Base-by-base conservation (phyloP, 345 rosid species). In the Camelina hispida region DNA sequence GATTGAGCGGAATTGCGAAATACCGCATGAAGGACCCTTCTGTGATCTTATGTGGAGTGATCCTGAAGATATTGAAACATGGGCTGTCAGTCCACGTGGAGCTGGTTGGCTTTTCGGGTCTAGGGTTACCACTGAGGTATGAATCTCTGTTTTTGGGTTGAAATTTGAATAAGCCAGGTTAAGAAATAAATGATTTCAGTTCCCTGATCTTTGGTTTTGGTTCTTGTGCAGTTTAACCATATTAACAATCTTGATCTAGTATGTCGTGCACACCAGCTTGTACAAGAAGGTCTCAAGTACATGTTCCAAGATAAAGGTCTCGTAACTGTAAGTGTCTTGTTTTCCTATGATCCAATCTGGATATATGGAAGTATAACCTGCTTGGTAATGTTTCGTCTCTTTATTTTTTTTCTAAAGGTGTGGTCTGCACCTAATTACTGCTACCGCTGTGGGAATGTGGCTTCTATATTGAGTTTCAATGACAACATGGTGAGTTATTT, bases 41-140 rank as follows among this genome's bases (percentile, higher is more conserved):
- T 95, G 99, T 78, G 99, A 95, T 85, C 97, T 95, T 43, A 95
- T 93, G 99, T 93, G 99, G 98, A 95, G 99, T 73, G 99, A 95
- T 82, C 99, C 99, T 66, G 99, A 95, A 86, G 98, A 95, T 77
- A 95, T 95, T 77, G 99, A 95, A 83, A 88, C 98, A 76, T 95
- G 99, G 99, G 99, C 98, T 72, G 98, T 93, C 50, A 95, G 99
- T 83, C 99, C 99, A 34, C 86, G 98, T 62, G 99, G 99, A 78
- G 99, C 99, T 73, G 99, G 99, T 68, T 95, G 99, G 99, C 98
- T 95, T 67, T 95, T 95, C 75, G 99, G 99, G 47, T 90, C 99
- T 75, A 89, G 96, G 85, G 99, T 95, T 62, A 95, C 99, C 54
- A 59, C 98, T 55, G 99, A 95, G 98, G 99, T 92, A 43, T 54